Conservation (phyloP, 1,284 basidiomycete species). For the Erythrobasidium hasegawianum region DNA sequence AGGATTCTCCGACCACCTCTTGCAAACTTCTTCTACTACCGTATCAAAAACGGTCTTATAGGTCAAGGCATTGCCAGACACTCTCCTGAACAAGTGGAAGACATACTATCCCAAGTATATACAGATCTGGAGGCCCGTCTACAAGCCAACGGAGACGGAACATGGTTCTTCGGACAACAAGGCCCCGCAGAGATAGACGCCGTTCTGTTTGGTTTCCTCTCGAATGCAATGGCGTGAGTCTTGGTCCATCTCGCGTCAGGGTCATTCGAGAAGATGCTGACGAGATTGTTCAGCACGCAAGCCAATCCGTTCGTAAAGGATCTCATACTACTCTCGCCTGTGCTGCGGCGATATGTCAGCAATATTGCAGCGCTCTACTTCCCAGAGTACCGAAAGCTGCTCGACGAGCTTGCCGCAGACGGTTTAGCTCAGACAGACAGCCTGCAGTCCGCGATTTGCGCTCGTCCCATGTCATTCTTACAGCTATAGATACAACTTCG, state of each 20-base stretch:
- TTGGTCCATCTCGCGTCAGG: too few relatives aligned
- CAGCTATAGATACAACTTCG: too few relatives aligned
- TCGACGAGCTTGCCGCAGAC: too few relatives aligned
- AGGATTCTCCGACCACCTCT: too few relatives aligned
- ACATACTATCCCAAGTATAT: neutral
- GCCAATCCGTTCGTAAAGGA: slow-evolving; percentile 7
- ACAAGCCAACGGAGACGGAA: neutral
- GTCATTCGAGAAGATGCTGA: neutral
- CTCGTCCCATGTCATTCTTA: too few relatives aligned
- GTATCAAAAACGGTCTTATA: slow-evolving; percentile 1
- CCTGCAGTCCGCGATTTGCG: too few relatives aligned
- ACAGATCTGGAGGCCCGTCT: neutral
- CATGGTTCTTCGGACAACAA: slow-evolving; percentile 8
- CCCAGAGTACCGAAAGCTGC: neutral
- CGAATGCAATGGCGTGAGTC: neutral
- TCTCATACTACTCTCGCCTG: neutral
- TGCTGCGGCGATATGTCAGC: neutral
- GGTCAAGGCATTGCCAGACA: slow-evolving; percentile 17
- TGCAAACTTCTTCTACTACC: neutral
- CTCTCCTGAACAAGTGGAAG: slow-evolving; percentile 16
- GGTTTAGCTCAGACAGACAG: too few relatives aligned
- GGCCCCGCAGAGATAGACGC: slow-evolving; percentile 5
- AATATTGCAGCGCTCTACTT: slow-evolving; percentile 3
- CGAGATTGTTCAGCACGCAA: neutral
- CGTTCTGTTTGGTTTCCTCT: neutral